Conservation (phyloP, 495 filamentous ascomycete genomes). For the Aspergillus campestris region DNA sequence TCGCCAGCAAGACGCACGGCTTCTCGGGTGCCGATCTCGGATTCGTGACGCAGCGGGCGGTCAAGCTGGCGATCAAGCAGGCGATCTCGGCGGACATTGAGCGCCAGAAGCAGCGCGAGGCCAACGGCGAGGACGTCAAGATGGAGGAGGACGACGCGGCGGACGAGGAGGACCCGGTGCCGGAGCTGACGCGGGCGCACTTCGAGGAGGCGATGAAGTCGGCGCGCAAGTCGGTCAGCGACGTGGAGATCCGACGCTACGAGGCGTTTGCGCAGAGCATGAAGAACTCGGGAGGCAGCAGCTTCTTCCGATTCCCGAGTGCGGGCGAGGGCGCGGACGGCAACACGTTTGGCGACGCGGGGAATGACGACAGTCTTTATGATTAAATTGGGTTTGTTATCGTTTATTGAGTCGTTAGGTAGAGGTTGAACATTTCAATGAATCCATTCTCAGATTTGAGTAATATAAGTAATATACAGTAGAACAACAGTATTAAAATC, state of each 20-base stretch:
- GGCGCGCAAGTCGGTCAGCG: slow-evolving; percentile 85
- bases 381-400: slow-evolving; percentile 36
- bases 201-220: slow-evolving; percentile 98
- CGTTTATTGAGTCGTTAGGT: slow-evolving; percentile 10
- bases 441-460: background rate
- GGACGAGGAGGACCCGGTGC: slow-evolving; percentile 88
- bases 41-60: slow-evolving; percentile 96
- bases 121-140: slow-evolving; percentile 67
- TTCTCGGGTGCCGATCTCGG: slow-evolving; percentile 99
- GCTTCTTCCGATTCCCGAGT: slow-evolving; percentile 93
- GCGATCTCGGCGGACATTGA: slow-evolving; percentile 86
- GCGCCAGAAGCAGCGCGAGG: slow-evolving; percentile 78
- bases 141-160: slow-evolving; percentile 68
- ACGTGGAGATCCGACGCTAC: slow-evolving; percentile 95
- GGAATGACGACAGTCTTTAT: slow-evolving; percentile 85
- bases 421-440: slow-evolving; percentile 14
- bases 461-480: background rate
- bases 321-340: slow-evolving; percentile 52
- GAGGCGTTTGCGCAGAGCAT: slow-evolving; percentile 98
- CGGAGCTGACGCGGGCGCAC: slow-evolving; percentile 88
- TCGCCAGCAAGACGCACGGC: slow-evolving; percentile 94
- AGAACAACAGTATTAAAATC: background rate
- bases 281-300: slow-evolving; percentile 93
- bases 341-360: slow-evolving; percentile 70
- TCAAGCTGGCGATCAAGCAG: slow-evolving; percentile 99